Percentiles rank a stretch among this genome's conserved stretches.
These are phyloP conservation scores for Mollisia scopiformis DNA, from an alignment of 2,329 filamentous ascomycete genomes.

Conservation along the genomic window DNA sequence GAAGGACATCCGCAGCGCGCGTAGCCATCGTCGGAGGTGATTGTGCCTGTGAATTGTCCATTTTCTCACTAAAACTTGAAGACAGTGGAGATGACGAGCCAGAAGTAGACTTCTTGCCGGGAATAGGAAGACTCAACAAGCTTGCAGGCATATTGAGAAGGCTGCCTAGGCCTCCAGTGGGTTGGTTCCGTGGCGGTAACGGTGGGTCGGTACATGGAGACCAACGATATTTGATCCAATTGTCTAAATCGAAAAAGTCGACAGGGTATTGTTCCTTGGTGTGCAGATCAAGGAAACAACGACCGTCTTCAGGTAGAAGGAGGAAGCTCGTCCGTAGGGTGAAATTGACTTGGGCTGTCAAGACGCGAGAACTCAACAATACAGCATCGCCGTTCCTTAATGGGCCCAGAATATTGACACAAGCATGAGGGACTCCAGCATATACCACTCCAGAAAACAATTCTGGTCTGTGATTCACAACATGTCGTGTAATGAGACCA, in stretches of 20 bases:
- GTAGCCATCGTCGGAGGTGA: constrained; percentile 28
- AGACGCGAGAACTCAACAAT: constrained; percentile 82
- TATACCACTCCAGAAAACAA: constrained; percentile 86
- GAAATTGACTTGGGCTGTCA: constrained; percentile 93
- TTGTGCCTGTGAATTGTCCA: neutral
- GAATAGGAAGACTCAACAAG: constrained; percentile 30
- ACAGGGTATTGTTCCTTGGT: constrained; percentile 81
- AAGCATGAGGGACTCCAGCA: constrained; percentile 81
- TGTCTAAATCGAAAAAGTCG: constrained; percentile 79
- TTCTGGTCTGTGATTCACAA: constrained; percentile 82
- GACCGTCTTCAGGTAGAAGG: constrained; percentile 83
- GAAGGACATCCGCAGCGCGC: constrained; percentile 30
- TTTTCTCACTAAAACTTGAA: constrained; percentile 27
- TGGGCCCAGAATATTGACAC: constrained; percentile 89
- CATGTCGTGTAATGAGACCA: constrained; percentile 85
- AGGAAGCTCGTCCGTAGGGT: constrained; percentile 84
- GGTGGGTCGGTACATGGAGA: constrained; percentile 75
- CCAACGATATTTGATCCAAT: constrained; percentile 78
- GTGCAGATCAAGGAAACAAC: constrained; percentile 79
- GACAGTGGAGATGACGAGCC: constrained; percentile 20
- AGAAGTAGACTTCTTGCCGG: constrained; percentile 33
- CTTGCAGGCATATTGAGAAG: constrained; percentile 36
- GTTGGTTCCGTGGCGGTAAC: constrained; percentile 57
- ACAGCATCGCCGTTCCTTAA: constrained; percentile 92
- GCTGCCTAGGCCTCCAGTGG: constrained; percentile 39